Evolutionary conservation across 1,139 yeast species (phyloP), one percentile per base, ranked within the genome.

Genomic region (Lodderomyces orthopsilosis): DNA sequence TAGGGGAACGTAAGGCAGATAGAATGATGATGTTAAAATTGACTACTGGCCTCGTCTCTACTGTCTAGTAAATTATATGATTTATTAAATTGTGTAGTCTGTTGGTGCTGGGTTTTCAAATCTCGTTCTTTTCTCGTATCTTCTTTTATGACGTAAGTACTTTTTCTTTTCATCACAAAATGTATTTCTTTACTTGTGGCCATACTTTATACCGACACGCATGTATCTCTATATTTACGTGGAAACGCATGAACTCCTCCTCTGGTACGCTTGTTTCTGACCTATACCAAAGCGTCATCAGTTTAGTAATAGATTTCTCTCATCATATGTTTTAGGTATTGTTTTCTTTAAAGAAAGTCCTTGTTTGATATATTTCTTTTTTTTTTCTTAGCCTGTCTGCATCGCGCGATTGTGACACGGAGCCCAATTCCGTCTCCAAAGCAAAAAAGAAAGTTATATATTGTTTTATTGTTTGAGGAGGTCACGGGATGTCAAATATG

Each of bases 321-420:
- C 32, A 13, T 13, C 17, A 12, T 24, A 7, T 24, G n/a, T 12
- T 24, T 24, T 24, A 17, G 15, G 32, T 27, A 13, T 13, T 27
- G 10, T 13, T 13, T 10, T 8, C n/a, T 8, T 7, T 24, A 24
- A n/a, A n/a, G n/a, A n/a, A n/a, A n/a, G n/a, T n/a, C n/a, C n/a
- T n/a, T n/a, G n/a, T 24, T 24, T 24, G n/a, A 5, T 27, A n/a
- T n/a, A n/a, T 13, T 15, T 30, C 5, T 30, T 6, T 9, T 30
- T 17, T 30, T 30, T 6, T 15, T 5, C 34, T 6, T 3, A 30
- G 19, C 27, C 27, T 24, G n/a, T 12, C 27, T 24, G n/a, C 27
- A 24, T 24, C 17, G 32, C 32, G 32, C 34, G 34, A 30, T 30
- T 30, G 34, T 30, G 34, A 27, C n/a, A 24, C 27, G n/a, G n/a